Base-by-base conservation (phyloP, 2,329 filamentous ascomycete species). In the Teratosphaeria nubilosa region DNA sequence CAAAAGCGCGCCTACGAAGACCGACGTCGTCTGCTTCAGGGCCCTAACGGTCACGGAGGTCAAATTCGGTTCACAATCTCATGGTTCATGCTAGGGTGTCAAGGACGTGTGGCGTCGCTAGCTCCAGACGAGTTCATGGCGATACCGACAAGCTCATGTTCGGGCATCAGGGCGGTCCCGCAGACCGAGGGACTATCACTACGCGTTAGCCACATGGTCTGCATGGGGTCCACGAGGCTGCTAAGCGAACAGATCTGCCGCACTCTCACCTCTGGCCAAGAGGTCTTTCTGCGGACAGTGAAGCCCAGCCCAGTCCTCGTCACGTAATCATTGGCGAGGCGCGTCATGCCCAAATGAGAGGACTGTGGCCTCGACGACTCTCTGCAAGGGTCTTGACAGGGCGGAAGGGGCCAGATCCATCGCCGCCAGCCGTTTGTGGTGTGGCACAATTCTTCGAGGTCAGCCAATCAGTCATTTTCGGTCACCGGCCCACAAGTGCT, bases 151-250 rank as follows among this genome's bases (percentile, higher is more conserved):
- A 48, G 41, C 41, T 45, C n/a, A n/a, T 48, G 41, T 16, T 48
- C 4, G 9, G 41, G 5, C 41, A 20, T 48, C 41, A 48, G 41
- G 20, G 41, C 41, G n/a, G 34, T 41, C 2, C 34, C 34, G 34
- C 13, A 14, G 16, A 41, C 34, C 34, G 41, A 48, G n/a, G 41
- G 41, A 22, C 20, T 11, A 48, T 48, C 41, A 22, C 41, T 48
- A 48, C 10, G 51, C 51, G 13, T 53, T 10, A 30, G 25, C 25
- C 51, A 53, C 51, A 53, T 53, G 51, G 51, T 22, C 16, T 4
- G 51, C 51, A 53, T 31, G 51, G 51, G 25, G 51, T 53, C 51
- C 51, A 53, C 51, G 51, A 53, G 51, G 51, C 51, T 30, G 51
- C n/a, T 48, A 48, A 48, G 41, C 41, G 41, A 48, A 48, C 41